Base-by-base conservation (phyloP, 1,284 basidiomycete genomes). In the Ceraceosorus guamensis region DNA sequence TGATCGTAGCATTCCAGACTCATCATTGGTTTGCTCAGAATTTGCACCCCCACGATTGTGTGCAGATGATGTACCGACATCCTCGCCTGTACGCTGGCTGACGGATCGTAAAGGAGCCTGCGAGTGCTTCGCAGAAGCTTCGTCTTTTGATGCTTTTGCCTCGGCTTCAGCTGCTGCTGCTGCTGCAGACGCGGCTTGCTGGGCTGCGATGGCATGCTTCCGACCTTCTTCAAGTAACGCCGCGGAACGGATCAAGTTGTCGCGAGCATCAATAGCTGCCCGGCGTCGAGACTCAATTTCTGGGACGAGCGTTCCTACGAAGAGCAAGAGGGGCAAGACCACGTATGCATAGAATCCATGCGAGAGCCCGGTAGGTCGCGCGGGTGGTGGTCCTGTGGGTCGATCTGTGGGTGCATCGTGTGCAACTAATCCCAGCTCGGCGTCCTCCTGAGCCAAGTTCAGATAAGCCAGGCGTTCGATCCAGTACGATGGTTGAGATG, bases 241-340 rank as follows among this genome's bases (percentile, higher is more conserved):
- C 39, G 10, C 39, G 39, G 39, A 11, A 41, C 56, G 51, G 24
- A 59, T 37, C 13, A 57, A 4, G 31, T 47, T 43, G 8, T 57
- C 67, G 3, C 67, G 43, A 34, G 63, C 61, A 34, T 68, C 66
- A 39, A 70, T 63, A 2, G 67, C 67, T 0, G 53, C 44, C 41
- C 63, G 60, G 8, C 67, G 34, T 5, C 60, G 52, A 47, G 62
- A 57, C 44, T 70, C 67, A 4, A 70, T 63, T 31, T 63, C 59
- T 4, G 67, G 67, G 35, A 63, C 47, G 58, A 68, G 58, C 4
- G 64, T 70, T 10, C 57, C 52, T 3, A 66, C 16, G 39, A 68
- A 64, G 6, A 70, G 55, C 11, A 68, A 30, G 7, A 55, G 2
- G 2, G 66, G 64, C 3, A 70, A 18, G 4, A 70, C 24, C 47